Base-by-base conservation (phyloP, 139 green algal genomes). In the Spirogloea muscicola region DNA sequence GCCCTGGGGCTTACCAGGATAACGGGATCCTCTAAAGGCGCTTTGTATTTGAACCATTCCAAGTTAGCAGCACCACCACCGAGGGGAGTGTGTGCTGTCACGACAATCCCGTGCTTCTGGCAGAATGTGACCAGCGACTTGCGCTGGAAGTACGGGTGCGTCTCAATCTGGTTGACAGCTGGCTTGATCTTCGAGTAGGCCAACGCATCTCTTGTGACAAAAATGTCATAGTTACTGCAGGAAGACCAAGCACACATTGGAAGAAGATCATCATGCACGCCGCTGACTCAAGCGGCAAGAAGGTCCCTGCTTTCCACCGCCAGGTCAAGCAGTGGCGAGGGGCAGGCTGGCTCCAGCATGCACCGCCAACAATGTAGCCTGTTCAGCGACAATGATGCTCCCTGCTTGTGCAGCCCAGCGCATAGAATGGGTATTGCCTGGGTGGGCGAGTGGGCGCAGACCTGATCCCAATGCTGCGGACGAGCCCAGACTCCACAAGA, bases 111-210 rank as follows among this genome's bases (percentile, higher is more conserved):
- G 25, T 83, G 61, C 7, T 58, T 44, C 0, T 72, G 42, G 73
- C 86, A 91, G 40, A 62, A 91, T 5, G 62, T 16, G 10, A 95
- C 39, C 25, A 97, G 83, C 2, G 76, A 74, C 46, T 90, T 76
- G 48, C 96, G 94, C 62, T 88, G 87, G 60, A 84, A 93, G 86
- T 96, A 97, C 3, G 93, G 93, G 84, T 96, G 91, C 25, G 88
- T 80, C 86, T 98, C 93, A 3, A 97, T 85, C 84, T 97, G 90
- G 61, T 74, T 82, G 49, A 74, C 46, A n/a, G 61, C 60, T 6
- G 72, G 72, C 34, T 66, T 73, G 43, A 80, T 74, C 1, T 7
- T 1, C 31, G 29, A 49, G 48, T 80, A 80, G 5, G 16, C 65
- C 18, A 80, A 34, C 3, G 25, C 21, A 61, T 80, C 72, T 2